Conservation (phyloP, 176 grass and related monocot genomes). For the Aegilops umbellulata region DNA sequence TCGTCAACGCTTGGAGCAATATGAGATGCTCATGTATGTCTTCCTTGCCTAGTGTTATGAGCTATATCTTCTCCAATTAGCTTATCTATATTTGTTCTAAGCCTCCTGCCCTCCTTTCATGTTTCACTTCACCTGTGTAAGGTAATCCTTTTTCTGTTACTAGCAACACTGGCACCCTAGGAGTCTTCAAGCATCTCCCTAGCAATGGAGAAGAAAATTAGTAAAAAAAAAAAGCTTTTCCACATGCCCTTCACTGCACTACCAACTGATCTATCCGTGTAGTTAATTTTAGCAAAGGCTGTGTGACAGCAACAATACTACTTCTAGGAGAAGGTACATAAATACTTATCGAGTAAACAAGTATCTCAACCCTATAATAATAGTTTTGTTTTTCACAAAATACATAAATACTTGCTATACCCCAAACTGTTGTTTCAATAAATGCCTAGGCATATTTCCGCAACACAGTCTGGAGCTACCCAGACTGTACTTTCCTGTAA, state of each 20-base stretch:
- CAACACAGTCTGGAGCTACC: too few relatives aligned
- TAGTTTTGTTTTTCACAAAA: too few relatives aligned
- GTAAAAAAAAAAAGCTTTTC: neutral
- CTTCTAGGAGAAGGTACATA: neutral
- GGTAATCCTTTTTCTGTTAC: neutral
- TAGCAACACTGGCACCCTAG: neutral
- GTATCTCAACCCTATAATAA: neutral
- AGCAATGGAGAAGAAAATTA: neutral
- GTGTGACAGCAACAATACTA: neutral
- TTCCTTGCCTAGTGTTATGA: neutral
- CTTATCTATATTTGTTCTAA: conserved; percentile 13
- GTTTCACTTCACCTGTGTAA: neutral
- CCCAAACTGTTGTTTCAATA: too few relatives aligned
- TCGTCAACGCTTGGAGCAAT: neutral
- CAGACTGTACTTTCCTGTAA: too few relatives aligned
- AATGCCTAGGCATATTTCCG: too few relatives aligned
- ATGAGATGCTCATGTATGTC: neutral
- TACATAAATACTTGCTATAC: too few relatives aligned
- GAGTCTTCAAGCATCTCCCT: neutral
- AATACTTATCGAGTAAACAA: neutral
- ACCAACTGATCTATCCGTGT: neutral
- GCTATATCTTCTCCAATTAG: neutral
- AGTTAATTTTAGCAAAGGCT: neutral
- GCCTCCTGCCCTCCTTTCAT: neutral
- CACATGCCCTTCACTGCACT: neutral